Base-by-base conservation (phyloP, 148 eudicot species). In the Dianthus caryophyllus region DNA sequence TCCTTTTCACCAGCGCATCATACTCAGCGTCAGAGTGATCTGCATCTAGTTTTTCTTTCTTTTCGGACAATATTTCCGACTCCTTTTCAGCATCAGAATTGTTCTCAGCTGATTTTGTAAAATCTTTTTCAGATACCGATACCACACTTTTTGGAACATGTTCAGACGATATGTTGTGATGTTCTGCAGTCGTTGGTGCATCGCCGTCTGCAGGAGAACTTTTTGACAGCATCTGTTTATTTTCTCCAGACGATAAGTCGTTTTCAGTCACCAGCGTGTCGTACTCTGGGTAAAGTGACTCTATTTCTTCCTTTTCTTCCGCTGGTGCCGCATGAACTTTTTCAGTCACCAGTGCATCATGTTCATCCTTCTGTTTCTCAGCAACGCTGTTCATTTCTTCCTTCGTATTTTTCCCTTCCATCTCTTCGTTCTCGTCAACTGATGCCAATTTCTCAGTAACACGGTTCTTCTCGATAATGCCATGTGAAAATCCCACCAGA, bases 1-100 rank as follows among this genome's bases (percentile, higher is more conserved):
- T 88, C 76, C 82, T 83, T 68, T 76, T 64, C 52, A 77, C 84
- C 60, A 79, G 56, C 46, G 70, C 74, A 61, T 78, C 86, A 69
- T 64, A 75, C 15, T 83, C 85, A 6, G 56, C 16, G 11, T 70
- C 64, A 50, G 56, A 31, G 53, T 74, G 69, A 38, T 68, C 66
- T 29, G 58, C 13, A 68, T 73, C 58, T 17, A 21, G 56, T 26
- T 73, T 79, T 70, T 54, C 75, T 4, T 76, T 71, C 24, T 64
- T 61, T 49, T 68, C 72, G 14, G 76, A 68, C 54, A 79, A 27
- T 64, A 55, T 18, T 36, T 41, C 20, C 20, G 15, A 6, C 43
- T 69, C 52, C 24, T 39, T 21, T 20, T 21, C 65, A 18, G 30
- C 44, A 47, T 49, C 30, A 51, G 53, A 31, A 50, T 71, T 61